Evolutionary conservation across 1,139 yeast species (phyloP), one percentile per base, ranked within the genome.

Genomic region (Magnusiomyces paraingens): DNA sequence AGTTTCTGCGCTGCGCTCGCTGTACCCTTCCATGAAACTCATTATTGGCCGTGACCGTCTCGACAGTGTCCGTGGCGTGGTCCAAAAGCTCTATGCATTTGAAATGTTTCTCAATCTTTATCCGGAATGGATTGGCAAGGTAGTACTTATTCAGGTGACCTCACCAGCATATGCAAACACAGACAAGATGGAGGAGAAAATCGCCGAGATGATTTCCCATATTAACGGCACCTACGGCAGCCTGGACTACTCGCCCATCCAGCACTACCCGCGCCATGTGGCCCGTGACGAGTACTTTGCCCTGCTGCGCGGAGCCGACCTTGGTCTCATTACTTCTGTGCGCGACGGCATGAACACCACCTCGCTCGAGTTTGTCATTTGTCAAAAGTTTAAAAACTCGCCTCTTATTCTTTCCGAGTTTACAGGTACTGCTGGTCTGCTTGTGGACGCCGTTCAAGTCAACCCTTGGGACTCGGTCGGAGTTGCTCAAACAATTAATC

Each of bases 281-380:
- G 91, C 86, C 39, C 84, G 86, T 60, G 94, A 86, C 55, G 99
- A 93, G 68, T 94, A 93, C 68, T 75, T 87, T 59, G 96, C 98
- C 0, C 73, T 94, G 53, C 74, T 93, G 57, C 76, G 96, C 59
- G 93, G 83, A 14, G 98, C 98, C 0, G 98, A 93, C 66, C 73
- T 93, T 61, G 93, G 96, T 21, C 73, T 93, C 56, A 87, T 89
- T 58, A 89, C 97, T 0, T 84, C 95, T 2, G 85, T 91, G 35
- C 82, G 99, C 66, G 99, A 93, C 66, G 98, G 98, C 55, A 90
- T 93, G 88, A 93, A 90, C 70, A 90, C 97, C 12, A 93, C 98
- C 0, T 87, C 96, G 0, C 73, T 91, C 59, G 99, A 93, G 68
- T 93, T 83, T 69, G 95, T 91, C 44, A 82, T 91, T 36, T 86